Percentiles rank a stretch among this genome's conserved stretches.
These are phyloP conservation scores for Penicillium angulare DNA, from an alignment of 495 filamentous ascomycete species.

Conservation along the genomic window DNA sequence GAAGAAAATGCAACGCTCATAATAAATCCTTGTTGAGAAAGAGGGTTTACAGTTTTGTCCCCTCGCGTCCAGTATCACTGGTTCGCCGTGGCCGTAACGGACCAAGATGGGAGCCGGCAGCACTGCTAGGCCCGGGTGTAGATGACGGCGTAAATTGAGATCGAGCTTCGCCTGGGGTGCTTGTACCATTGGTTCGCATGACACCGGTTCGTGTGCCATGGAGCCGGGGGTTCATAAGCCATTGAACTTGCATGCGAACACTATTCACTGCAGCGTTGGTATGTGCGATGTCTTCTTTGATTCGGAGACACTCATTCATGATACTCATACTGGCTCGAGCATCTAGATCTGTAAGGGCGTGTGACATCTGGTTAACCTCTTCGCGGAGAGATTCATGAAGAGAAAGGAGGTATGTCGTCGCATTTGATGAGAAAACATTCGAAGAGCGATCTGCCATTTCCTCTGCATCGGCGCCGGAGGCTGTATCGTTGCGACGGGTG, in stretches of 20 bases:
- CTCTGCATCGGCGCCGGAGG: constrained; percentile 9
- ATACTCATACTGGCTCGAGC: constrained; percentile 64
- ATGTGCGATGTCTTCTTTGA: constrained; percentile 66
- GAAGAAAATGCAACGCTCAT: constrained; percentile 19
- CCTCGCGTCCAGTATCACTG: constrained; percentile 47
- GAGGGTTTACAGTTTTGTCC: constrained; percentile 38
- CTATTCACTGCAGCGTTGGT: constrained; percentile 62
- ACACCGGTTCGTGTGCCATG: constrained; percentile 37
- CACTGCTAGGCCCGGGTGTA: constrained; percentile 27
- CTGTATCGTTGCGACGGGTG: constrained; percentile 2
- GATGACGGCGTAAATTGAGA: constrained; percentile 22
- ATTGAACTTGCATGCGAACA: constrained; percentile 67
- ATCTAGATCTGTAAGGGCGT: constrained; percentile 61
- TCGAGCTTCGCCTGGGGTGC: constrained; percentile 12
- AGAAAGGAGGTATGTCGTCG: constrained; percentile 60
- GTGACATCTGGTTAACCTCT: constrained; percentile 58
- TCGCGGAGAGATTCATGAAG: constrained; percentile 67
- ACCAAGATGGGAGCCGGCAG: constrained; percentile 22
- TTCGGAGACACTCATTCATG: constrained; percentile 65
- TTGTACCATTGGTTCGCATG: constrained; percentile 20
- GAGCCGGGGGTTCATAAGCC: constrained; percentile 62
- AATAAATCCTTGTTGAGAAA: not conserved
- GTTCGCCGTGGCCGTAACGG: constrained; percentile 34
- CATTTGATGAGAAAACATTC: constrained; percentile 31
- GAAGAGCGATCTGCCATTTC: constrained; percentile 20